Conservation (phyloP, 2,329 filamentous ascomycete genomes). For the Diaporthe sp. region DNA sequence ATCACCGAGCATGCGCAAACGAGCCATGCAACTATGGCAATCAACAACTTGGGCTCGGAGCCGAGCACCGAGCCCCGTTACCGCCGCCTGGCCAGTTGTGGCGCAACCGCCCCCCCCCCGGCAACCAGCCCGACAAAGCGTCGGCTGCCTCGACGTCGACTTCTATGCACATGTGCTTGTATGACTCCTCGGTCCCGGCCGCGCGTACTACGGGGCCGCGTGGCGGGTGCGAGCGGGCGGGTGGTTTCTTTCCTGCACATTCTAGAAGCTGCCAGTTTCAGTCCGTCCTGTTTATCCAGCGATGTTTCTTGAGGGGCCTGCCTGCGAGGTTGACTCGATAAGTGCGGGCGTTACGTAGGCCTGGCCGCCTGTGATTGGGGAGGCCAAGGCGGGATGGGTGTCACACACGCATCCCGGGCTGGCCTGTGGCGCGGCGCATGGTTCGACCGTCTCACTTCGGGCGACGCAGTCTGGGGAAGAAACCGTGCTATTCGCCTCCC, state of each 20-base stretch:
- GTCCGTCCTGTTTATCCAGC: not conserved
- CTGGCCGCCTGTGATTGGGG: conserved; percentile 8
- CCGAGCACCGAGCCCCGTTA: not conserved
- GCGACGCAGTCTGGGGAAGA: not conserved
- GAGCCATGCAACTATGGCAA: not conserved
- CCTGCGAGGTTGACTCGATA: not conserved
- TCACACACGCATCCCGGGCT: conserved; percentile 5
- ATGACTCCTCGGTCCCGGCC: conserved; percentile 27
- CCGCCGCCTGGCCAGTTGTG: conserved; percentile 13
- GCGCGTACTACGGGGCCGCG: conserved; percentile 15
- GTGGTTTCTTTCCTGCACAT: not conserved
- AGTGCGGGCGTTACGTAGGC: conserved; percentile 21
- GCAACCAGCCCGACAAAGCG: not conserved
- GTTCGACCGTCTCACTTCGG: conserved; percentile 17
- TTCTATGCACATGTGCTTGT: not conserved
- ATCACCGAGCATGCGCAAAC: not conserved
- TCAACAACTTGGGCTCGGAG: not conserved
- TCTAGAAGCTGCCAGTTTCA: not conserved
- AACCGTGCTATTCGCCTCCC: conserved; percentile 9
- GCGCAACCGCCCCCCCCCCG: not conserved
- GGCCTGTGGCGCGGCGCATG: conserved; percentile 21
- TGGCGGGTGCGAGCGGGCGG: not conserved
- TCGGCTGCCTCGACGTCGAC: not conserved
- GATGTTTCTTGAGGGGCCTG: not conserved
- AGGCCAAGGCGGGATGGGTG: conserved; percentile 3